Base-by-base conservation (phyloP, 345 rosid species). In the Firmiana major region DNA sequence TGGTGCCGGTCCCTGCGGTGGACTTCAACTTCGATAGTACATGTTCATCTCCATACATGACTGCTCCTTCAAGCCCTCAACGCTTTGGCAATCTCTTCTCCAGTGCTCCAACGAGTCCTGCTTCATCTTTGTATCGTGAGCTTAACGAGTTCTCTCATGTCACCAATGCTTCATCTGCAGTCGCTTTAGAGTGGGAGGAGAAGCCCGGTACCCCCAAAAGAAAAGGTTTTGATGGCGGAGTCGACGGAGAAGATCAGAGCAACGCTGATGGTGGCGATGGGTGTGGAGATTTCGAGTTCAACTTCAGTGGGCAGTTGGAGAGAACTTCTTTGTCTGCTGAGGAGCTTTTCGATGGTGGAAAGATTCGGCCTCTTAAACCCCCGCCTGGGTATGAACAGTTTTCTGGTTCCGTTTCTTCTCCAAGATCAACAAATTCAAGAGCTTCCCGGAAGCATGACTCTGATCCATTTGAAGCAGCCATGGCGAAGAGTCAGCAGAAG, bases 41-140 rank as follows among this genome's bases (percentile, higher is more conserved):
- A 12, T 85, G 92, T 45, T 94, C 98, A 9, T 90, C 98, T 67
- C 98, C 98, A 0, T 94, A 87, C 92, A 89, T 91, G 67, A 92
- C 98, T 17, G 98, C 98, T 81, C 97, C 98, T 67, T 89, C 97
- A 21, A 92, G 96, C 46, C 98, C 98, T 15, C 93, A 90, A 11
- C 81, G 86, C 68, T 88, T 92, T 36, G 94, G 92, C 54, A 86
- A 81, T 83, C 78, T 87, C 80, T 81, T 78, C 80, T 84, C 82
- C 43, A 90, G 91, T 51, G 92, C 94, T 24, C 97, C 97, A 1
- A 36, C 94, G 6, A 91, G 92, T 74, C 98, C 97, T 58, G 65
- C 90, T 43, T 75, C 85, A 13, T 71, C 83, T 34, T 77, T 66
- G 42, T 62, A 38, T 63, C 76, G 55, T 15, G 82, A 73, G 42